A percentile compares a stretch with the other conserved stretches of the same genome.
Conservation (phyloP, 768 basidiomycete genomes). For the Lentinula edodes region DNA sequence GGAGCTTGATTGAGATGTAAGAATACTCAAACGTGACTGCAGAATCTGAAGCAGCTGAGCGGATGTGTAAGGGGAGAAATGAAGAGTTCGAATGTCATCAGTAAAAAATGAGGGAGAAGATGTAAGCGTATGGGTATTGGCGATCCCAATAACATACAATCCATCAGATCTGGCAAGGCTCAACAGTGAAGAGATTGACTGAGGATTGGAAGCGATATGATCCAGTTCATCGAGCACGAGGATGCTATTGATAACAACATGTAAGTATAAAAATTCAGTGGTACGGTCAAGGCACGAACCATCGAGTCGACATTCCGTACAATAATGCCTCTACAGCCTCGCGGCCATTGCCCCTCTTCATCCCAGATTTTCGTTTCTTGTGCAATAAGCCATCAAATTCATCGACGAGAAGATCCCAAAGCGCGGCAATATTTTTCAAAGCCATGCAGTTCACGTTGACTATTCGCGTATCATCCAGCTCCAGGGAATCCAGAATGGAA, state of each 20-base stretch:
- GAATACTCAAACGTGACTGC: conserved; percentile 43
- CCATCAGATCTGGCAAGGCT: conserved; percentile 51
- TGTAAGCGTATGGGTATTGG: conserved; percentile 84
- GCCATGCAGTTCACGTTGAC: conserved; percentile 79
- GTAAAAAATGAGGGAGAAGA: conserved; percentile 37
- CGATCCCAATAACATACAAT: conserved; percentile 77
- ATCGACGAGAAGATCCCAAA: conserved; percentile 67
- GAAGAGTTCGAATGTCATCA: conserved; percentile 50
- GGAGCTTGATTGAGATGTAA: conserved; percentile 22
- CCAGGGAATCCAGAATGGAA: conserved; percentile 46
- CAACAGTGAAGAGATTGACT: conserved; percentile 60
- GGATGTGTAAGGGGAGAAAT: conserved; percentile 80
- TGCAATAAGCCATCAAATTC: conserved; percentile 32
- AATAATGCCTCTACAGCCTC: not conserved
- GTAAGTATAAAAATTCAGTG: not conserved
- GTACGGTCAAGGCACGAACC: not conserved
- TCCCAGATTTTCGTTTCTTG: conserved; percentile 28
- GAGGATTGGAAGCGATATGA: conserved; percentile 61
- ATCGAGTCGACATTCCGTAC: not conserved
- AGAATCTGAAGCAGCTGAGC: conserved; percentile 67
- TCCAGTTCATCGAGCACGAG: conserved; percentile 86
- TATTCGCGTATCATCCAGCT: conserved; percentile 34
- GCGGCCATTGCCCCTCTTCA: conserved; percentile 3
- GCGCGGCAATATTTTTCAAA: conserved; percentile 56
- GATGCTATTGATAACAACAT: conserved; percentile 35